Evolutionary conservation across 179 eudicot genomes (phyloP).

Genomic region (Beta corolliflora): DNA sequence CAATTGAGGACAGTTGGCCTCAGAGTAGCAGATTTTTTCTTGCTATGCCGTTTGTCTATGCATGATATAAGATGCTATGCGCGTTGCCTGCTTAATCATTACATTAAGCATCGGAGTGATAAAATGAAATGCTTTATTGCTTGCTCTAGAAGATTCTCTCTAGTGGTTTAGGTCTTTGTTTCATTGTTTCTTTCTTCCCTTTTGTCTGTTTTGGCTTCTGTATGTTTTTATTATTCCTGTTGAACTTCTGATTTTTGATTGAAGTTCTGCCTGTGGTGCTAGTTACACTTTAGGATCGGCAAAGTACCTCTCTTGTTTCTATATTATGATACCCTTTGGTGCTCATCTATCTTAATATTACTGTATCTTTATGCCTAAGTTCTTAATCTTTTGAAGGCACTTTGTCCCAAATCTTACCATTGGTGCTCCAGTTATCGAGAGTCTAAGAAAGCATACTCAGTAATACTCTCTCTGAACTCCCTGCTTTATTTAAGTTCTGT

Average conservation of each 20-base stretch:
- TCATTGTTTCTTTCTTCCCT: not conserved
- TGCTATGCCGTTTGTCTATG: not conserved
- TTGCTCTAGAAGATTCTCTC: not conserved
- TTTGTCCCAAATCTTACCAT: conserved; percentile 95
- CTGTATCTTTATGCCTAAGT: not conserved
- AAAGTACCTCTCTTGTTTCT: not conserved
- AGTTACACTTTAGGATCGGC: not conserved
- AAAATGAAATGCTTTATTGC: conserved; percentile 18
- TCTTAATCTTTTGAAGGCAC: conserved; percentile 53
- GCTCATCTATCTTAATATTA: not conserved
- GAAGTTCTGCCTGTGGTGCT: not conserved
- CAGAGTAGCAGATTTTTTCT: not conserved
- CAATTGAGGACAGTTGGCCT: not conserved
- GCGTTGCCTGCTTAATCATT: not conserved
- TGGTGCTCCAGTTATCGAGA: conserved; percentile 96
- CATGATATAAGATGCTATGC: not conserved
- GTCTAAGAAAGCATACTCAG: conserved; percentile 90
- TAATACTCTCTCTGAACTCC: conserved; percentile 35
- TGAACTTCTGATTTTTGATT: not conserved
- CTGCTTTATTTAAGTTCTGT: conserved; percentile 17
- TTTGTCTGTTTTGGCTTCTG: not conserved
- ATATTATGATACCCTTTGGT: not conserved
- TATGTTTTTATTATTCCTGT: not conserved
- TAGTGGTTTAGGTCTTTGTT: not conserved
- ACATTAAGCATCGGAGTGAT: not conserved